Conservation (phyloP, 2,329 filamentous ascomycete species). For the Lizonia empirigonia region DNA sequence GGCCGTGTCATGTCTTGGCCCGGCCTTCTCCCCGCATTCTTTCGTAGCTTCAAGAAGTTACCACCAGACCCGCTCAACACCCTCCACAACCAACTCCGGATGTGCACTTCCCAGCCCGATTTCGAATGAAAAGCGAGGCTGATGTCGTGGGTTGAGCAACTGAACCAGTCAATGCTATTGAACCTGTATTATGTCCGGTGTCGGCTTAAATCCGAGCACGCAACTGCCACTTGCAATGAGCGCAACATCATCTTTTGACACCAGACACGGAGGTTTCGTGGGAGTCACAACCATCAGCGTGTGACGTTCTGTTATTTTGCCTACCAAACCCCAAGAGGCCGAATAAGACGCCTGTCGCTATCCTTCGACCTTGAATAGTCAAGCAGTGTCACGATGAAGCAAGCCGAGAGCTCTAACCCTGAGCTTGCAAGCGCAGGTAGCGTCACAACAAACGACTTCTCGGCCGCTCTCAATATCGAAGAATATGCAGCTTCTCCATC, state of each 20-base stretch:
- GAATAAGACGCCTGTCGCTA: not conserved
- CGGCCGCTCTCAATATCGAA: slow-evolving; percentile 25
- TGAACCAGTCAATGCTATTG: not conserved
- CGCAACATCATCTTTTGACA: not conserved
- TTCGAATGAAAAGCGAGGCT: not conserved
- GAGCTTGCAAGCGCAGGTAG: slow-evolving; percentile 13
- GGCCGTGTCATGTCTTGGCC: slow-evolving; percentile 8
- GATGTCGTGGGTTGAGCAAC: not conserved
- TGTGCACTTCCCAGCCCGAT: too few relatives aligned
- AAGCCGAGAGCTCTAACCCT: not conserved
- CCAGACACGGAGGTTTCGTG: not conserved
- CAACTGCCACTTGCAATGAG: slow-evolving; percentile 2
- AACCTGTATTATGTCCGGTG: not conserved
- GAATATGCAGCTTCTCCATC: slow-evolving; percentile 23
- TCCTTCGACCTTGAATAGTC: not conserved
- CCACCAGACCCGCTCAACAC: too few relatives aligned
- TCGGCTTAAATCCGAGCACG: slow-evolving; percentile 7
- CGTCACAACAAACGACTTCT: slow-evolving; percentile 15
- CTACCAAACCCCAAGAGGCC: not conserved
- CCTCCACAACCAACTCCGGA: too few relatives aligned
- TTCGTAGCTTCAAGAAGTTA: too few relatives aligned
- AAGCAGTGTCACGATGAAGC: slow-evolving; percentile 14
- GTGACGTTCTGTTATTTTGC: not conserved
- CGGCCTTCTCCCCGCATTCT: slow-evolving; percentile 14
- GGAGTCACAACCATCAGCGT: not conserved